Evolutionary conservation across 768 basidiomycete species (phyloP), one percentile per base, ranked within the genome.

Genomic region (Cystofilobasidium capitatum): DNA sequence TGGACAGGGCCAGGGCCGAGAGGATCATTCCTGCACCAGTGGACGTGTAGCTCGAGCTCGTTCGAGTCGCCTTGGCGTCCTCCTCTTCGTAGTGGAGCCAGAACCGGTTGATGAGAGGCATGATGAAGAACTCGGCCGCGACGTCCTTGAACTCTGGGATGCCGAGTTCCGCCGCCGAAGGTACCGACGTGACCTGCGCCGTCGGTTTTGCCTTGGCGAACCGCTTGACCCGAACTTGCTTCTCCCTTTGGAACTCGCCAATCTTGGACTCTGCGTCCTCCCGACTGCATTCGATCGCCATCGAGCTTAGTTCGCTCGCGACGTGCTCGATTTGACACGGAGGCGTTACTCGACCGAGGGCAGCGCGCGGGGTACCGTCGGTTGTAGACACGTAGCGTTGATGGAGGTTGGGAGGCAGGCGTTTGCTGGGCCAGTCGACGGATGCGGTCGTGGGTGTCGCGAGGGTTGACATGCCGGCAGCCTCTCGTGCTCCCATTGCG

Each of bases 71-170:
- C 42, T 89, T 82, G 2, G 83, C 81, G 71, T 88, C 85, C 73
- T 89, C 86, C 72, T 94, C 91, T 9, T 88, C 84, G 54, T 96
- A 83, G 78, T 93, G 90, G n/a, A 82, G 74, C 92, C 92, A 99
- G 78, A 98, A 96, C n/a, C 86, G 84, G 72, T 92, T 88, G 78
- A 97, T 83, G 62, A 98, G 80, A 0, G 96, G 96, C 68, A 86
- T 83, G 60, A 96, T 83, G 78, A 97, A 98, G 77, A 79, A 86
- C 74, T 92, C 90, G 0, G 88, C 88, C 0, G 91, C 91, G 33
- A 98, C 78, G 62, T 83, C 81, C 24, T 75, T 74, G 74, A 75
- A 80, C 0, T 83, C 84, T 2, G 69, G 51, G 79, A 64, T 40
- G n/a, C 59, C 51, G 33, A 13, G 42, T 31, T 33, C 62, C 33